These are phyloP conservation scores for Cantharellus anzutake DNA, from an alignment of 768 basidiomycete genomes.

Conservation along the genomic window DNA sequence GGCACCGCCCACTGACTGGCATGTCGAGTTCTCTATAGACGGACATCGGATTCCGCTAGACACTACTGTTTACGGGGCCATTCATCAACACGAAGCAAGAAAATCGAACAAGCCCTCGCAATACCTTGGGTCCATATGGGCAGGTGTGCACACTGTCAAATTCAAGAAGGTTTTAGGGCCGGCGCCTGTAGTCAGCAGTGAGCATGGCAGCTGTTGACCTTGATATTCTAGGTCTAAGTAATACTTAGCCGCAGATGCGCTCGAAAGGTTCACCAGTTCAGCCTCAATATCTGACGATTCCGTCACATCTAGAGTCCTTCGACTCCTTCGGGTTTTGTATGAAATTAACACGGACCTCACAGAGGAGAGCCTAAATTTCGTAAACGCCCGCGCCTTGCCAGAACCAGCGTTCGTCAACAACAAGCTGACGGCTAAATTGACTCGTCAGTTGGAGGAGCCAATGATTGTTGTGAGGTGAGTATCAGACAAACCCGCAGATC, in stretches of 20 bases:
- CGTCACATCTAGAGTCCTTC: constrained; percentile 75
- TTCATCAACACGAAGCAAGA: constrained; percentile 76
- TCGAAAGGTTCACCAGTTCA: constrained; percentile 41
- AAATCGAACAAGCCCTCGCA: constrained; percentile 41
- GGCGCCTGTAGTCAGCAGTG: constrained; percentile 39
- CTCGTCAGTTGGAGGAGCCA: constrained; percentile 88
- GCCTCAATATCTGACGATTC: constrained; percentile 72
- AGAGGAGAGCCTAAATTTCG: constrained; percentile 31
- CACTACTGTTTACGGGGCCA: constrained; percentile 89
- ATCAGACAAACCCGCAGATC: neutral
- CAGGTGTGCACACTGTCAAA: constrained; percentile 77
- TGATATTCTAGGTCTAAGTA: neutral
- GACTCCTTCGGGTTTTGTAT: constrained; percentile 73
- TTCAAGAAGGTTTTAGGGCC: constrained; percentile 87
- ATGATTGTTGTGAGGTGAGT: constrained; percentile 94
- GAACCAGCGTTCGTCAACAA: constrained; percentile 91
- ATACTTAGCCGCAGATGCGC: constrained; percentile 1
- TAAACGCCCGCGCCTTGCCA: constrained; percentile 37
- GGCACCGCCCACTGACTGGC: constrained; percentile 87
- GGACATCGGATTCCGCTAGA: constrained; percentile 69
- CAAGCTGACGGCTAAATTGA: constrained; percentile 94
- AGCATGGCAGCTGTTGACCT: constrained; percentile 11
- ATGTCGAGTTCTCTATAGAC: constrained; percentile 89
- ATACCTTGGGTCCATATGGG: constrained; percentile 64
- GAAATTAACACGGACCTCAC: constrained; percentile 41